Conservation (phyloP, 2,329 filamentous ascomycete species). For the Aspergillus ruber region DNA sequence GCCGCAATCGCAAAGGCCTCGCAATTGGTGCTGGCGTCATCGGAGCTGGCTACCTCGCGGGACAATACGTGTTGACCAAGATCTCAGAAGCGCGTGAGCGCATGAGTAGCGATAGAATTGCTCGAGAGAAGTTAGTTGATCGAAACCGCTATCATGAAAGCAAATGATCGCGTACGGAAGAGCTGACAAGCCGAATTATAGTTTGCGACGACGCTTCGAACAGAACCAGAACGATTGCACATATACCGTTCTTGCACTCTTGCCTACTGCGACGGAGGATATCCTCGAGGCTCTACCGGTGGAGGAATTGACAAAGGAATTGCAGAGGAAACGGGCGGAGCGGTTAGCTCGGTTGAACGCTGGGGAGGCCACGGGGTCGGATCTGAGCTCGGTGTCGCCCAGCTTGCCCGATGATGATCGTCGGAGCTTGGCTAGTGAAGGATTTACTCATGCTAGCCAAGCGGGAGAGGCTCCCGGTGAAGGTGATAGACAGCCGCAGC, state of each 20-base stretch:
- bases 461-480: slow-evolving; percentile 52
- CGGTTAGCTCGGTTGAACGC: slow-evolving; percentile 54
- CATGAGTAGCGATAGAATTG: slow-evolving; percentile 92
- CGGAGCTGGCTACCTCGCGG: slow-evolving; percentile 83
- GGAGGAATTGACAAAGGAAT: slow-evolving; percentile 84
- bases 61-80: slow-evolving; percentile 87
- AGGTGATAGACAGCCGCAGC: slow-evolving; percentile 25
- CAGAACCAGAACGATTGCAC: slow-evolving; percentile 99
- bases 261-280: slow-evolving; percentile 85
- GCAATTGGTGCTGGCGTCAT: slow-evolving; percentile 82
- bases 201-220: slow-evolving; percentile 89
- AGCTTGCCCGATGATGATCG: slow-evolving; percentile 78
- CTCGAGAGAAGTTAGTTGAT: slow-evolving; percentile 78
- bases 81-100: slow-evolving; percentile 89
- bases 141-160: slow-evolving; percentile 5
- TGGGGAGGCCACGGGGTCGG: slow-evolving; percentile 53
- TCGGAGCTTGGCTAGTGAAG: slow-evolving; percentile 70
- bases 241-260: slow-evolving; percentile 90
- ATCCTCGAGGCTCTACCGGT: slow-evolving; percentile 83
- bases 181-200: slow-evolving; percentile 31
- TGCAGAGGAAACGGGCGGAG: slow-evolving; percentile 86
- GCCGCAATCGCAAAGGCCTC: slow-evolving; percentile 83
- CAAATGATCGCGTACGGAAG: not conserved
- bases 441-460: slow-evolving; percentile 78
- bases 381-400: slow-evolving; percentile 51